These are phyloP conservation scores for Podospora pseudopauciseta DNA, from an alignment of 495 filamentous ascomycete species.

Conservation along the genomic window DNA sequence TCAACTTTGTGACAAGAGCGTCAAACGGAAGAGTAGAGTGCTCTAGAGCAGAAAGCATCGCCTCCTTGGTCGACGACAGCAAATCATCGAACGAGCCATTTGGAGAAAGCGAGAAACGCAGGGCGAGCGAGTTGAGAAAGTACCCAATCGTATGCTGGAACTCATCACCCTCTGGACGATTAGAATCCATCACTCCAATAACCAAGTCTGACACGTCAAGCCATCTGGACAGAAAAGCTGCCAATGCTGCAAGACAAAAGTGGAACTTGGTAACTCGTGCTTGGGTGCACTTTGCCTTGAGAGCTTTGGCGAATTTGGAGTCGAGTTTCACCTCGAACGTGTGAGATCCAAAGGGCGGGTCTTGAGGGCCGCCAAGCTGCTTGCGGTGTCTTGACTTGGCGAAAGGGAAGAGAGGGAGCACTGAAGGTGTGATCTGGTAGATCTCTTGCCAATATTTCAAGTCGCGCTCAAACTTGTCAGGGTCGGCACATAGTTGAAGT, in stretches of 20 bases:
- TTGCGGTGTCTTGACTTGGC: background rate
- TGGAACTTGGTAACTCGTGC: background rate
- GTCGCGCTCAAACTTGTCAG: background rate
- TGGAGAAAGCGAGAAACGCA: background rate
- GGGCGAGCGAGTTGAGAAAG: background rate
- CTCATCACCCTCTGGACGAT: background rate
- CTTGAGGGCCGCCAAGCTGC: background rate
- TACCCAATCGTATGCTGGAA: background rate
- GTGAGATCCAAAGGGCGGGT: background rate
- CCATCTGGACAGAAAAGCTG: background rate
- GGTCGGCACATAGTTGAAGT: background rate
- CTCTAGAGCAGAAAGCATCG: background rate
- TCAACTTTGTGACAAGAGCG: background rate
- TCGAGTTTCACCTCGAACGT: background rate
- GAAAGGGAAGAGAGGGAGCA: background rate
- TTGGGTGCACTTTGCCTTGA: background rate
- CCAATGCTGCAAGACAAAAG: background rate
- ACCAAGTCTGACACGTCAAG: background rate
- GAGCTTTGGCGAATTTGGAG: background rate
- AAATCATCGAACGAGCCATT: background rate
- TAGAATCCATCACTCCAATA: background rate
- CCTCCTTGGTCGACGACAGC: background rate
- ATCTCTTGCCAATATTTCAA: background rate
- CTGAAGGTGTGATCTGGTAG: background rate
- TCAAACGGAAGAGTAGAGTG: background rate